These are phyloP conservation scores for Taphrina deformans DNA, from an alignment of 1,139 yeast species.

Conservation along the genomic window DNA sequence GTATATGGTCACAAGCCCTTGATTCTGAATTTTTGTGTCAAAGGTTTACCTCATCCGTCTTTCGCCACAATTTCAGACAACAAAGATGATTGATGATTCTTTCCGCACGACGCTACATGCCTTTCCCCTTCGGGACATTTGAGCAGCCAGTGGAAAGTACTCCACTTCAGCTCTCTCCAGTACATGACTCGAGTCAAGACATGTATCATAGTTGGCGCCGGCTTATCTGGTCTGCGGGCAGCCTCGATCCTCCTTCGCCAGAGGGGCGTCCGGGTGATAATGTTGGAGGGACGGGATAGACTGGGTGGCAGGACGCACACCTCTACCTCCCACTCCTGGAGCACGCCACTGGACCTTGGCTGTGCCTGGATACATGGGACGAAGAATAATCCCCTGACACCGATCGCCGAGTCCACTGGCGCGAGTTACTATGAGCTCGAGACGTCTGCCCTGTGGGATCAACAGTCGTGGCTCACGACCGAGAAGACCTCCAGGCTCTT, in stretches of 20 bases:
- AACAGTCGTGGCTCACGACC: not conserved
- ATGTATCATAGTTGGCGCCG: constrained; percentile 48
- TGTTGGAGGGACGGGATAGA: constrained; percentile 49
- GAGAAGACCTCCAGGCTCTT: not conserved
- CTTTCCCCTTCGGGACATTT: too few relatives aligned
- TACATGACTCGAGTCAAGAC: constrained; percentile 2
- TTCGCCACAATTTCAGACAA: too few relatives aligned
- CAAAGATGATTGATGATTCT: too few relatives aligned
- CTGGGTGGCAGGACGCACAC: constrained; percentile 51
- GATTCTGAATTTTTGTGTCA: too few relatives aligned
- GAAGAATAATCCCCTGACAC: constrained; percentile 5
- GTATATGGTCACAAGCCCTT: too few relatives aligned
- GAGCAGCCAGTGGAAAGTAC: too few relatives aligned
- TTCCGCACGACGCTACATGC: too few relatives aligned
- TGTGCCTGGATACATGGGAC: constrained; percentile 27
- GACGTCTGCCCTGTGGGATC: constrained; percentile 3
- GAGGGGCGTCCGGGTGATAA: constrained; percentile 46
- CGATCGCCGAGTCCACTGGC: not conserved
- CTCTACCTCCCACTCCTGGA: constrained; percentile 43
- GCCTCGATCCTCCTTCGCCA: constrained; percentile 46
- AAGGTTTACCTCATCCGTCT: too few relatives aligned
- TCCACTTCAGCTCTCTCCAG: too few relatives aligned
- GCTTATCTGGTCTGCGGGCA: constrained; percentile 50
- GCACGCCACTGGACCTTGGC: constrained; percentile 14
- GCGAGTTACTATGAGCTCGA: constrained; percentile 5